Conservation (phyloP, 805 yeast species). For the Allodekkera sacchari region DNA sequence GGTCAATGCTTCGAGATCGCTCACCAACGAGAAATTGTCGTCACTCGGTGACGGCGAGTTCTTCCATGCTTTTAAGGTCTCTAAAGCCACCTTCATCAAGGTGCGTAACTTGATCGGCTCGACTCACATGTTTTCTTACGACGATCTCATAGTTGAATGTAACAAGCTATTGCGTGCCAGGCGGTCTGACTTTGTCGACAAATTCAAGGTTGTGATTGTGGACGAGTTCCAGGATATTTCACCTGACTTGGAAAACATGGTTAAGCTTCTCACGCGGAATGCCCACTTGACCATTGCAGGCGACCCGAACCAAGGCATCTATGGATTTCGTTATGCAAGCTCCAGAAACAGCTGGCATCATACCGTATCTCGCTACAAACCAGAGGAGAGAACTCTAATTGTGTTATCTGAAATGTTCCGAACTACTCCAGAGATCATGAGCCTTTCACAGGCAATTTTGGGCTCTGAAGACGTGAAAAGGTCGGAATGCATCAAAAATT, state of each 20-base stretch:
- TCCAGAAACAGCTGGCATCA: conserved; percentile 17
- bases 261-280: conserved; percentile 27
- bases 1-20: no score
- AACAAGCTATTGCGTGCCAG: conserved; percentile 7
- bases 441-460: conserved; percentile 29
- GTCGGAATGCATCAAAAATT: conserved; percentile 12
- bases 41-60: no score
- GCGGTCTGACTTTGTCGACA: conserved; percentile 11
- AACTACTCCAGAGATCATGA: conserved; percentile 48
- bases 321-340: conserved; percentile 52
- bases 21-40: no score
- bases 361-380: conserved; percentile 10
- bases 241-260: conserved; percentile 37
- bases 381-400: conserved; percentile 21
- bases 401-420: conserved; percentile 48
- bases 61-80: no score
- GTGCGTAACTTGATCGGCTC: conserved; percentile 10
- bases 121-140: conserved; percentile 15
- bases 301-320: conserved; percentile 64
- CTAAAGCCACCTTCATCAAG: conserved; percentile 2
- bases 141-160: conserved; percentile 17
- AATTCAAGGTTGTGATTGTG: conserved; percentile 39
- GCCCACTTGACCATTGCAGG: conserved; percentile 63
- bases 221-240: conserved; percentile 75
- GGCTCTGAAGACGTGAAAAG: conserved; percentile 9